Evolutionary conservation across 2,329 filamentous ascomycete genomes (phyloP), one percentile per base, ranked within the genome.

Genomic region (Hymenoscyphus infarciens): DNA sequence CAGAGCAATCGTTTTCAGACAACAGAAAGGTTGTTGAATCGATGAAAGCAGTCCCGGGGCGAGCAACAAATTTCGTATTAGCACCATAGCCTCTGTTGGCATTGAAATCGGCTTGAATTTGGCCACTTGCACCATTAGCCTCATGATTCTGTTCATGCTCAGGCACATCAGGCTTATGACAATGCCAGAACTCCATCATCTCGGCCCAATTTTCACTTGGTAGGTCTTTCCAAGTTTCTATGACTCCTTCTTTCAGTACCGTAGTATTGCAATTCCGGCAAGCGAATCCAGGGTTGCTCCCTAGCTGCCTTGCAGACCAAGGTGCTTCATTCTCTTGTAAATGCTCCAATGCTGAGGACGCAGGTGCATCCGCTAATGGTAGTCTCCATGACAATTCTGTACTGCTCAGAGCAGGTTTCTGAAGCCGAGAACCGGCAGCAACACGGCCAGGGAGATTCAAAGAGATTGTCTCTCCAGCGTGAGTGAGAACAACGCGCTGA

Each of bases 161-260:
- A 65, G 86, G 80, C 61, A 86, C 80, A 64, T 87, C 82, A 45
- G 96, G 95, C 76, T 98, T 98, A 76, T 99, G 95, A 72, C 95
- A 99, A 76, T 99, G 96, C 95, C 95, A 99, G 70, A 99, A 96
- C 75, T 99, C 96, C 95, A 99, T 99, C 93, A 99, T 96, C 78
- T 99, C 95, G 0, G 95, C 96, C 95, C 95, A 99, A 72, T 97
- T 94, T 70, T 96, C 92, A 72, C 92, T 97, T 0, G 95, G 95
- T 19, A 99, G 79, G 72, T 99, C 92, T 76, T 94, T 97, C 94
- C 95, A 99, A 42, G 77, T 75, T 45, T 75, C 77, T 7, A 85
- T 78, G 3, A 59, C 68, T 7, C 74, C 77, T 2, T 16, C 72
- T 63, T 54, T 66, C 58, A 74, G 80, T 82, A 66, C 68, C 60